Base-by-base conservation (phyloP, 2,329 filamentous ascomycete genomes). In the Elsinoe fawcettii region DNA sequence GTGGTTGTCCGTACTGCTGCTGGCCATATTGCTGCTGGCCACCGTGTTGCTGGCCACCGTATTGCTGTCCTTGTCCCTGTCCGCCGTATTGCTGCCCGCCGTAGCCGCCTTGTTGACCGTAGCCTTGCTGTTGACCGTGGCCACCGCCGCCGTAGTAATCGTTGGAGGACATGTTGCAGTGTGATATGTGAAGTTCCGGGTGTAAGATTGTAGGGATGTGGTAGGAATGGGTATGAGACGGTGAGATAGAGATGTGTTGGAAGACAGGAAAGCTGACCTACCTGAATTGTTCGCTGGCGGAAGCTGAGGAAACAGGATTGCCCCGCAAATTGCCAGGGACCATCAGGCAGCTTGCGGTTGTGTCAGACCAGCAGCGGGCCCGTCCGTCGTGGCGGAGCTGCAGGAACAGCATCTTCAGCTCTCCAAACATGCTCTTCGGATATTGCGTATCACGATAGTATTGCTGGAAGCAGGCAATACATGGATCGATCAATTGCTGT, bases 21-120 rank as follows among this genome's bases (percentile, higher is more conserved):
- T 51, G 47, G 18, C 47, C 60, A 47, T 65, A 58, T n/a, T 61
- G 62, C 37, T 61, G 63, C 25, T 63, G 60, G 39, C 56, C 63
- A 51, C 63, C 62, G 25, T 58, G 54, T 16, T 61, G 58, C 18
- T 61, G 58, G 51, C 60, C 55, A 47, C 56, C 55, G 25, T 57
- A 56, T 30, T 60, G 41, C 25, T 59, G 51, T 39, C 14, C 9
- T 37, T 37, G 34, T 37, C 34, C 34, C n/a, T 46, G 41, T 22
- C 46, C 46, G 30, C 25, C 46, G 16, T 51, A 53, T 56, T 61
- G 57, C 22, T 46, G 41, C 27, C 27, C 27, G n/a, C 27, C n/a
- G 11, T 53, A 30, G 11, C 22, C 18, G 23, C 46, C 25, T 23
- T 53, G 49, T 23, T 53, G 49, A 22, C 49, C 49, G 49, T 53